Evolutionary conservation across 164 flowering plant genomes (phyloP).

Genomic region (Vitis rotundifolia): DNA sequence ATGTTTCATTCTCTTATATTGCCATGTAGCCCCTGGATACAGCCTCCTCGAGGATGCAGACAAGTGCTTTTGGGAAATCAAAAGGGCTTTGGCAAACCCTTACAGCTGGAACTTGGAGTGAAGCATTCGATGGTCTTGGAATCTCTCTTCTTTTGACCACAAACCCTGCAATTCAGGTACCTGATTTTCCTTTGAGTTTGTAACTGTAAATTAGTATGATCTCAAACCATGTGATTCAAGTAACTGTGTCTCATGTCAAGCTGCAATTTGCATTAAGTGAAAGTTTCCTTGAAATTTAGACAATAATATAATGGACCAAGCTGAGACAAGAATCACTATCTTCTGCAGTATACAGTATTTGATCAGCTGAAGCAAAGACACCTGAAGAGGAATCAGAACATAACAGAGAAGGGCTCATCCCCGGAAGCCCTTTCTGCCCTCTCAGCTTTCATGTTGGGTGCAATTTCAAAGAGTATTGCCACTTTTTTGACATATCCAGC

Average conservation of each 20-base stretch:
- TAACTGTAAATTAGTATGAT: background rate
- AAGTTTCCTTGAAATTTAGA: background rate
- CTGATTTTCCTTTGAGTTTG: background rate
- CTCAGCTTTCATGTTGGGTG: conserved; percentile 45
- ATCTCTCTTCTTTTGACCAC: conserved; percentile 50
- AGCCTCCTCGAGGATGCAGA: conserved; percentile 54
- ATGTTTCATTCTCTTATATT: background rate
- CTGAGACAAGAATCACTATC: background rate
- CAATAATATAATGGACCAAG: background rate
- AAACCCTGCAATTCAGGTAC: conserved; percentile 55
- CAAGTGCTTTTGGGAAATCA: conserved; percentile 57
- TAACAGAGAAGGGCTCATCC: conserved; percentile 20
- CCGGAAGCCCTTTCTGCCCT: conserved; percentile 45
- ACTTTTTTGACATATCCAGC: conserved; percentile 51
- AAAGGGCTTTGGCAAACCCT: conserved; percentile 45
- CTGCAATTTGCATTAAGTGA: background rate
- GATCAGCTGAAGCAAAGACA: conserved; percentile 47
- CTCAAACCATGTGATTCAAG: background rate
- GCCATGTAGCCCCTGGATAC: conserved; percentile 50
- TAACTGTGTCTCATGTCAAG: background rate
- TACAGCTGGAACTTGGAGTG: conserved; percentile 40
- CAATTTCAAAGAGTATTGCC: conserved; percentile 51
- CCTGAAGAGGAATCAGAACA: conserved; percentile 17
- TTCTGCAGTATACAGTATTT: conserved; percentile 47
- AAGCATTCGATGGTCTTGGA: conserved; percentile 53